Conservation (phyloP, 352 stramenopile species). For the Aphanomyces euteiches region DNA sequence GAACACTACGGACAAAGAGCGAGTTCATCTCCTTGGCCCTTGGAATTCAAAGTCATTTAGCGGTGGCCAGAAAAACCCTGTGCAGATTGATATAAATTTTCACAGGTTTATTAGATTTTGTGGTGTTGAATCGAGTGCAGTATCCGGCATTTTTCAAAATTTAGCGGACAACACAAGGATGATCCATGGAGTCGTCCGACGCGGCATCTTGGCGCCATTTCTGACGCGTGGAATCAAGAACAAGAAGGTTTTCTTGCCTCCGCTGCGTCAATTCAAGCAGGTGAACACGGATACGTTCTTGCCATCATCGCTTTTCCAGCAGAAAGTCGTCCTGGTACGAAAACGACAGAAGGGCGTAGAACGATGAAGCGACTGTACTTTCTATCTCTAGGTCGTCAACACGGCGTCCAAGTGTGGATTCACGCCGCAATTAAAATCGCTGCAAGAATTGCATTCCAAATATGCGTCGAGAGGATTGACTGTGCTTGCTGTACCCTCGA, state of each 20-base stretch:
- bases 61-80: background rate
- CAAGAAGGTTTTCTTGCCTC: conserved; percentile 23
- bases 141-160: conserved; percentile 9
- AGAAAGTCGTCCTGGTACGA: conserved; percentile 49
- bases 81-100: conserved; percentile 11
- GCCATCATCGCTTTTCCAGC: conserved; percentile 37
- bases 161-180: too few species aligned
- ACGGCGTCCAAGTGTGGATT: conserved; percentile 59
- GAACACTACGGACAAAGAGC: conserved; percentile 11
- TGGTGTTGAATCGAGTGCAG: background rate
- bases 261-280: conserved; percentile 10
- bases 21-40: conserved; percentile 20
- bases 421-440: conserved; percentile 46
- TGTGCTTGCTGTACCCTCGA: conserved; percentile 60
- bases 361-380: too few species aligned
- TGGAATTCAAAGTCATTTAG: conserved; percentile 25
- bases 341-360: too few species aligned
- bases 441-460: conserved; percentile 53
- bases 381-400: conserved; percentile 40
- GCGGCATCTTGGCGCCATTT: too few species aligned
- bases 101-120: conserved; percentile 3
- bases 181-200: too few species aligned
- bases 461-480: conserved; percentile 45
- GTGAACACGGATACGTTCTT: conserved; percentile 34
- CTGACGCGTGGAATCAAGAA: background rate